These are phyloP conservation scores for Russula olivacea DNA, from an alignment of 768 basidiomycete species.

Conservation along the genomic window DNA sequence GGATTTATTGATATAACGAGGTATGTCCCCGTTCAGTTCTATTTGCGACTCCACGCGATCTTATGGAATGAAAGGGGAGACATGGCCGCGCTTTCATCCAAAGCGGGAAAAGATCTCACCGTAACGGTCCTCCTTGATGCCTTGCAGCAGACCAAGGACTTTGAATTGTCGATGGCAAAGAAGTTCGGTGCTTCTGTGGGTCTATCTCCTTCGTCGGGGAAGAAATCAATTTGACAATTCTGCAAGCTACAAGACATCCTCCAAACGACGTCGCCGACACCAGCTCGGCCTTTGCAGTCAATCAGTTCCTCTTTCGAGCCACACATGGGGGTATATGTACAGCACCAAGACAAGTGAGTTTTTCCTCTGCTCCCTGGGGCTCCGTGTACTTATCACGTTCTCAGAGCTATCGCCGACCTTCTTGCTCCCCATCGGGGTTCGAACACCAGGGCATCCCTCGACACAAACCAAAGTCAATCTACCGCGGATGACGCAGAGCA, in stretches of 20 bases:
- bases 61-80: conserved; percentile 57
- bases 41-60: neutral
- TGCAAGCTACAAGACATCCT: conserved; percentile 61
- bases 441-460: conserved; percentile 62
- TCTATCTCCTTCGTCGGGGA: neutral
- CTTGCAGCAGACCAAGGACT: conserved; percentile 81
- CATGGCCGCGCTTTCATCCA: conserved; percentile 71
- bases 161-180: conserved; percentile 73
- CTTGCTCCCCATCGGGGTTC: conserved; percentile 68
- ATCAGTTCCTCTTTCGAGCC: conserved; percentile 91
- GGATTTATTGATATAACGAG: conserved; percentile 90
- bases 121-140: conserved; percentile 81
- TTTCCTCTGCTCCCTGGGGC: conserved; percentile 1
- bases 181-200: conserved; percentile 75
- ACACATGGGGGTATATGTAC: conserved; percentile 88
- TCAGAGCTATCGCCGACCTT: conserved; percentile 86
- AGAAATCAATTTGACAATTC: neutral
- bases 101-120: conserved; percentile 63
- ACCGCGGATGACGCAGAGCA: conserved; percentile 41
- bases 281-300: conserved; percentile 49
- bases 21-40: conserved; percentile 35
- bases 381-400: conserved; percentile 1
- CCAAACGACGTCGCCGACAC: conserved; percentile 42
- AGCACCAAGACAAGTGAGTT: conserved; percentile 88
- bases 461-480: conserved; percentile 39